Percentiles rank a stretch among this genome's conserved stretches.
phyloP scores from a whole-genome alignment of 306 rosid genomes.

The Morella rubra region DNA sequence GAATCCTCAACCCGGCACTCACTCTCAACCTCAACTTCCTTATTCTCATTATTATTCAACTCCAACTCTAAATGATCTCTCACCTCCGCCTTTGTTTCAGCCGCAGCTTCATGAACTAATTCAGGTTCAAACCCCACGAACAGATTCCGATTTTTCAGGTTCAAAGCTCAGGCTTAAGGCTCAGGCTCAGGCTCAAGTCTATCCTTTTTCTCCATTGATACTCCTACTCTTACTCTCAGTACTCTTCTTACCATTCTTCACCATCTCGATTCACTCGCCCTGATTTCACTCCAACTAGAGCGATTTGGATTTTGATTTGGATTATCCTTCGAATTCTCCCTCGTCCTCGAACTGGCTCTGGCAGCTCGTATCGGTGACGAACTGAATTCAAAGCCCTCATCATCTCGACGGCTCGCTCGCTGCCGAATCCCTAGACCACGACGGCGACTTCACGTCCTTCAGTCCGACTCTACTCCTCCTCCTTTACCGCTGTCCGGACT shows the following conservation, averaged over 20 bases:
- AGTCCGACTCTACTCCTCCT: constrained; percentile 27
- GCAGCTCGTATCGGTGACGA: constrained; percentile 4
- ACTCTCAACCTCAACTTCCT: constrained; percentile 33
- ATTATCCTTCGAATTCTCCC: neutral
- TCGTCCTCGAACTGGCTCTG: constrained; percentile 3
- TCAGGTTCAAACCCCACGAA: neutral
- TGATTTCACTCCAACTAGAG: constrained; percentile 57
- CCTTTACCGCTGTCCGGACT: constrained; percentile 32
- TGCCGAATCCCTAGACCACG: constrained; percentile 80
- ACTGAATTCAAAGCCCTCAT: constrained; percentile 3
- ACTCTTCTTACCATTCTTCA: constrained; percentile 61
- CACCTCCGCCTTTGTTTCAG: constrained; percentile 25
- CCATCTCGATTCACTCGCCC: constrained; percentile 33
- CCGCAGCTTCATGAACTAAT: constrained; percentile 21
- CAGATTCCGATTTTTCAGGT: neutral
- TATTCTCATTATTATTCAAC: constrained; percentile 24
- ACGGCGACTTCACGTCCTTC: constrained; percentile 74
- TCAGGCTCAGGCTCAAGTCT: constrained; percentile 79
- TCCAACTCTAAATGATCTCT: neutral
- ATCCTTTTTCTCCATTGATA: constrained; percentile 83
- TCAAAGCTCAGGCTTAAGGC: constrained; percentile 60
- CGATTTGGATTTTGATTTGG: constrained; percentile 47
- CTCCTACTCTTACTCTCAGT: constrained; percentile 64
- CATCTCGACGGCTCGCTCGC: constrained; percentile 82
- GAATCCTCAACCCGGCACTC: constrained; percentile 31